Conservation (phyloP, 2,329 filamentous ascomycete genomes). For the Exophiala sp. region DNA sequence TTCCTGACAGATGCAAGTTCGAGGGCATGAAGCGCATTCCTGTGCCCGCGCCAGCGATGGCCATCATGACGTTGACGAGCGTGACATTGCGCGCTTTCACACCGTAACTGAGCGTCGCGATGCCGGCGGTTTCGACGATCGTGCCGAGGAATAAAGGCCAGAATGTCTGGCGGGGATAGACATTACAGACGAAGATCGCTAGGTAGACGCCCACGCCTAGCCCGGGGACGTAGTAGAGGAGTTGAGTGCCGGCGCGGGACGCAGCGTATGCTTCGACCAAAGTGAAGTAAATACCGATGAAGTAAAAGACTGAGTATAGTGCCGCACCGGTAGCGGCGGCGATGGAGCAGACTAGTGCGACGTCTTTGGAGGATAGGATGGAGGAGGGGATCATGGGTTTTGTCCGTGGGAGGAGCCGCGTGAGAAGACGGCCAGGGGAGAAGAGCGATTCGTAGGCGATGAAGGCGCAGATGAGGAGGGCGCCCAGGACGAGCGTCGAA, state of each 20-base stretch:
- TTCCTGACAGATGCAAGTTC: conserved; percentile 60
- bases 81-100: conserved; percentile 48
- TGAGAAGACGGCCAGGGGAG: conserved; percentile 47
- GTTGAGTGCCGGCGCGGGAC: conserved; percentile 53
- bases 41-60: conserved; percentile 59
- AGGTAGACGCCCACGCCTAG: conserved; percentile 57
- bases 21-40: conserved; percentile 65
- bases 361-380: conserved; percentile 56
- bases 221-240: conserved; percentile 64
- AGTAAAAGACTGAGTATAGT: conserved; percentile 60
- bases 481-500: conserved; percentile 39
- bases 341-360: conserved; percentile 59
- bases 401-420: conserved; percentile 51
- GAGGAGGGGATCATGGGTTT: conserved; percentile 63
- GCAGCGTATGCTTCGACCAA: conserved; percentile 54
- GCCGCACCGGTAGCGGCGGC: conserved; percentile 58
- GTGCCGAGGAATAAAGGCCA: conserved; percentile 56
- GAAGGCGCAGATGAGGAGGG: conserved; percentile 36
- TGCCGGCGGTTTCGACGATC: conserved; percentile 55
- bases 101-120: conserved; percentile 58
- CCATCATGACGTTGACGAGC: conserved; percentile 64
- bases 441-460: conserved; percentile 47
- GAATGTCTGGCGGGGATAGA: conserved; percentile 61
- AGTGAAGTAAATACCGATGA: conserved; percentile 65
- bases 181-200: conserved; percentile 59